Base-by-base conservation (phyloP, 768 basidiomycete genomes). In the Trametes maxima region DNA sequence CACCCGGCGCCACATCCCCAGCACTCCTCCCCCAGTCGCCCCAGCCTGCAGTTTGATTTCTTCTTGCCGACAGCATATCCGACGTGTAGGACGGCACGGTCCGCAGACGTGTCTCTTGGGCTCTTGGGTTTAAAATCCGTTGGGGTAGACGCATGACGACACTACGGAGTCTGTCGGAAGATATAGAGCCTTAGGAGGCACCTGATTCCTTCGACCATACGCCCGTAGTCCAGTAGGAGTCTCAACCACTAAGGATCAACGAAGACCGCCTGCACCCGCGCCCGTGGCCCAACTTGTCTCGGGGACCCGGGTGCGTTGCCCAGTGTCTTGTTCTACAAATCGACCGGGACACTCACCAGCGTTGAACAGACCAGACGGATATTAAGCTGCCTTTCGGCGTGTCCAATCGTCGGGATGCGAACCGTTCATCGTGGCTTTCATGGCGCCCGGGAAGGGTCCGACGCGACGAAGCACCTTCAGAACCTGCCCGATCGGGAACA, bases 401-500 rank as follows among this genome's bases (percentile, higher is more conserved):
- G 48, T 33, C 57, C 48, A 25, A 22, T 21, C 42, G 33, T 54
- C 43, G 37, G 35, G 11, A 39, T 48, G 56, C 47, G 56, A 50
- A 21, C n/a, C 48, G 13, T 36, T 7, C 5, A 16, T 13, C 6
- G 17, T 22, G 40, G 48, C 39, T 17, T 28, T 43, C 48, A 58
- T 58, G 49, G 44, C 57, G 57, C 57, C 48, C 40, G 33, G 14
- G 57, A 58, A 58, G 48, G 4, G 13, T 4, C 35, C 14, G 19
- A n/a, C 57, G 40, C 39, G 54, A 35, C 39, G 40, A 14, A 7
- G 40, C 25, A 19, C 16, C 57, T 58, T 19, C 40, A 33, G 35
- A 25, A n/a, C n/a, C 40, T 50, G 17, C 57, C 57, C 17, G 14
- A 51, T 58, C 37, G 28, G 48, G 57, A 33, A 58, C 48, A 58